These are phyloP conservation scores for Coniferiporia sulphurascens DNA, from an alignment of 1,284 basidiomycete species.

Conservation along the genomic window DNA sequence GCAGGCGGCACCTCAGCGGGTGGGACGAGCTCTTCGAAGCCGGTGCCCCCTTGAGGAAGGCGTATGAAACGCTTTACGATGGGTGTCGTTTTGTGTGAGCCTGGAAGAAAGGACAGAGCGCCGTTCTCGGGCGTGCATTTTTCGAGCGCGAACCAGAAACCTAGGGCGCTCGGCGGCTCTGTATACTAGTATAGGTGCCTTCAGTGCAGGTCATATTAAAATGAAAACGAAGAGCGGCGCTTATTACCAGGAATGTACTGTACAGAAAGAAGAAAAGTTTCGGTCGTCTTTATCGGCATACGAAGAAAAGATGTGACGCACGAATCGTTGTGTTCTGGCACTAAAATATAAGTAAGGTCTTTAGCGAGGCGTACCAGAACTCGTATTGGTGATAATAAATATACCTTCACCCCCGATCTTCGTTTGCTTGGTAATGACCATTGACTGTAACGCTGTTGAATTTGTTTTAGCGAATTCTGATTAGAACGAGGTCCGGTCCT, in stretches of 20 bases:
- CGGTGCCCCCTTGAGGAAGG: constrained; percentile 66
- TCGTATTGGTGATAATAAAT: constrained; percentile 7
- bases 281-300: background rate
- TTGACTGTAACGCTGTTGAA: constrained; percentile 77
- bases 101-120: constrained; percentile 86
- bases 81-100: constrained; percentile 74
- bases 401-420: constrained; percentile 84
- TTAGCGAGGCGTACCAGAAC: background rate
- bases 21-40: constrained; percentile 61
- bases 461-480: constrained; percentile 3
- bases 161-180: constrained; percentile 84
- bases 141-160: constrained; percentile 95
- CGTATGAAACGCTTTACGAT: constrained; percentile 84
- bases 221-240: background rate
- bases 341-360: constrained; percentile 30
- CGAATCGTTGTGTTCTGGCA: constrained; percentile 81
- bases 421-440: constrained; percentile 92
- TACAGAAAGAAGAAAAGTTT: background rate
- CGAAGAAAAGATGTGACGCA: constrained; percentile 36
- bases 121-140: constrained; percentile 82
- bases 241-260: constrained; percentile 66
- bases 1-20: constrained; percentile 39
- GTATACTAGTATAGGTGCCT: constrained; percentile 66
- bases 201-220: constrained; percentile 15
- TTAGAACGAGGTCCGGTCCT: background rate